These are phyloP conservation scores for Boletus reticulatus DNA, from an alignment of 768 basidiomycete species.

Conservation along the genomic window DNA sequence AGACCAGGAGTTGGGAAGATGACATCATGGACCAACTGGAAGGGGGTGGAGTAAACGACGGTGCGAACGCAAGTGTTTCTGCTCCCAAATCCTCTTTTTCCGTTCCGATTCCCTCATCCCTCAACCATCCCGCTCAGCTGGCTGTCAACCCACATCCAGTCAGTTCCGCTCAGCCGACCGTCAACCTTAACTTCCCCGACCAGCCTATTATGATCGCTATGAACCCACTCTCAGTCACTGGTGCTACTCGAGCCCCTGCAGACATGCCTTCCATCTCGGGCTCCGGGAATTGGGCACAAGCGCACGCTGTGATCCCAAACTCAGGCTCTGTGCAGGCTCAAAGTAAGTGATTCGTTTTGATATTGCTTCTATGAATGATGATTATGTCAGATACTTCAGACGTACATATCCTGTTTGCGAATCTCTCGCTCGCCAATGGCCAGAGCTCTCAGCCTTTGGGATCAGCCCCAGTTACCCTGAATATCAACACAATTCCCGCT, in stretches of 20 bases:
- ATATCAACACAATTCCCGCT: no score
- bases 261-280: not conserved
- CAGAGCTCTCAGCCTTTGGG: not conserved
- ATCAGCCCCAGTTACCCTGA: not conserved
- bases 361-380: not conserved
- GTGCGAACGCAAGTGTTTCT: no score
- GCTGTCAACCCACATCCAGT: not conserved
- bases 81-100: not conserved
- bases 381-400: not conserved
- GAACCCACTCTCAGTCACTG: not conserved
- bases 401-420: not conserved
- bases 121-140: not conserved
- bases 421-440: not conserved
- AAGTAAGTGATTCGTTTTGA: no score
- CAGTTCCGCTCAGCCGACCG: not conserved
- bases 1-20: not conserved
- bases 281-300: not conserved
- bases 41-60: no score
- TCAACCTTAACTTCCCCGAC: no score
- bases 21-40: not conserved
- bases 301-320: not conserved
- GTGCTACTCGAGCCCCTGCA: not conserved
- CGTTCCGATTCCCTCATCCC: not conserved
- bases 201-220: no score
- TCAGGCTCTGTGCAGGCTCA: no score